Evolutionary conservation across 306 rosid species (phyloP).

Genomic region (Delonix regia): DNA sequence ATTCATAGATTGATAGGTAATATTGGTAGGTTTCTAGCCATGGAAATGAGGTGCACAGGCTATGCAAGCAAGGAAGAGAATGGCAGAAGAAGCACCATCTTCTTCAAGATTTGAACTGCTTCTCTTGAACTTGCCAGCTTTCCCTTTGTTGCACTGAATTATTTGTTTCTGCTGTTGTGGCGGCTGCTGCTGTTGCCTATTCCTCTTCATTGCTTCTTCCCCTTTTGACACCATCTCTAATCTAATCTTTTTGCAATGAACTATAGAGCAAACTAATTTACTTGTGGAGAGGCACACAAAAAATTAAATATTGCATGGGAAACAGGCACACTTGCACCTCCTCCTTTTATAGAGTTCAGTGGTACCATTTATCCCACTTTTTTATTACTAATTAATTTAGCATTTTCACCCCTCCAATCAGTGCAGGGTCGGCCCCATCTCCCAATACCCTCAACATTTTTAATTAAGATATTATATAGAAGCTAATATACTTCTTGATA

Average conservation of each 20-base stretch:
- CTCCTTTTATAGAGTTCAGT: slow-evolving; percentile 56
- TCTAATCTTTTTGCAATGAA: not conserved
- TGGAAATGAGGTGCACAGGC: slow-evolving; percentile 70
- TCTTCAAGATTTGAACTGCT: slow-evolving; percentile 80
- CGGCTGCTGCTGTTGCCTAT: slow-evolving; percentile 49
- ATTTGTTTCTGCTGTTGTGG: slow-evolving; percentile 56
- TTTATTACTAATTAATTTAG: not conserved
- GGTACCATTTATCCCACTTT: not conserved
- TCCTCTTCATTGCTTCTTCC: slow-evolving; percentile 72
- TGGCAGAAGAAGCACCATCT: slow-evolving; percentile 89
- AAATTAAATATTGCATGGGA: slow-evolving; percentile 19
- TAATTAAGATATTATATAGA: not conserved
- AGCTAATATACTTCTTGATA: too few relatives aligned
- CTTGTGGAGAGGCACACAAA: not conserved
- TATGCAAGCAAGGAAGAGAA: slow-evolving; percentile 95
- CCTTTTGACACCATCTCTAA: slow-evolving; percentile 73
- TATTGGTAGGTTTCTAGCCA: slow-evolving; percentile 4
- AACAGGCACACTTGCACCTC: slow-evolving; percentile 39
- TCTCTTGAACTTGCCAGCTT: slow-evolving; percentile 79
- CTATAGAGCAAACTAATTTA: not conserved
- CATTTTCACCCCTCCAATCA: too few relatives aligned
- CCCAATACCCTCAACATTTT: not conserved
- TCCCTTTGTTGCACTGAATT: slow-evolving; percentile 83
- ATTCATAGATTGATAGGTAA: not conserved
- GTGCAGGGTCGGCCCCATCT: not conserved